Evolutionary conservation across 129 eudicot genomes (phyloP).

Genomic region (Gnaphalium uliginosum): DNA sequence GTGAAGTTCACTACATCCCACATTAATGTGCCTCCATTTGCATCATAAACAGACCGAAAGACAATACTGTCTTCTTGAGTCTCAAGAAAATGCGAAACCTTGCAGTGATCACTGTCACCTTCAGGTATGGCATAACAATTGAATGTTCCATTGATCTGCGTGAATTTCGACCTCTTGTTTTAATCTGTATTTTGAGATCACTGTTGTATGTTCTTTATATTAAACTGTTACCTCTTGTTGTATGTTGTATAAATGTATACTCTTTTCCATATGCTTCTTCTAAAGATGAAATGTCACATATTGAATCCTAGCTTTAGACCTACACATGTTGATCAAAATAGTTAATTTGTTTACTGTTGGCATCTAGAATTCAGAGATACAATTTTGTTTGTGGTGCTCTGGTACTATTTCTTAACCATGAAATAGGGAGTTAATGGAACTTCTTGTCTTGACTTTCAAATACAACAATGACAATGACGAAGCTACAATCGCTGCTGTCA

Average conservation of each 20-base stretch:
- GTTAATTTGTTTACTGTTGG: neutral
- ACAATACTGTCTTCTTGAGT: slow-evolving; percentile 49
- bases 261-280: neutral
- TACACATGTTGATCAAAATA: neutral
- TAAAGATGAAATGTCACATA: neutral
- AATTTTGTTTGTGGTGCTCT: neutral
- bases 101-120: slow-evolving; percentile 82
- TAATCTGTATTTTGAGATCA: neutral
- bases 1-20: slow-evolving; percentile 24
- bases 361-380: slow-evolving; percentile 3
- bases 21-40: slow-evolving; percentile 27
- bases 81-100: slow-evolving; percentile 72
- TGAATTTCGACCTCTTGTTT: neutral
- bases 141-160: neutral
- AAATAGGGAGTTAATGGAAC: neutral
- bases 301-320: slow-evolving; percentile 8
- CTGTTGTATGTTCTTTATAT: neutral
- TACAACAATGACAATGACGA: neutral
- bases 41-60: slow-evolving; percentile 63
- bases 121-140: slow-evolving; percentile 44
- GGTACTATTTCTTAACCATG: neutral
- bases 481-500: neutral
- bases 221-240: neutral
- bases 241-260: neutral
- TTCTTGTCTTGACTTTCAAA: neutral